Percentiles rank a stretch among this genome's conserved stretches.
Conservation (phyloP, 257 asterid genomes). For the Forsythia suspensa region DNA sequence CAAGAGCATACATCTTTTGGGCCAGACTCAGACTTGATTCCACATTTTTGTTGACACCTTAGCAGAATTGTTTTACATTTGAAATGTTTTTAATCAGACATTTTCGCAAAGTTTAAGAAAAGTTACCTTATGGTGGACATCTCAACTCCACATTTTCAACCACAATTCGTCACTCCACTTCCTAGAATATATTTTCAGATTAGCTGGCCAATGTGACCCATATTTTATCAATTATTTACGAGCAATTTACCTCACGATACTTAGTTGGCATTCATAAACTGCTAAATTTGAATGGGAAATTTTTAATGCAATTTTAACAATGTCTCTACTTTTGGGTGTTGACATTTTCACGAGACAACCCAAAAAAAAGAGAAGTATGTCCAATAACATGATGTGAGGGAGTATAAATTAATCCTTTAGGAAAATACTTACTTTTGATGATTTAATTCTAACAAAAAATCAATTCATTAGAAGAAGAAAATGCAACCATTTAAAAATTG, state of each 20-base stretch:
- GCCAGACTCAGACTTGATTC: conserved; percentile 1
- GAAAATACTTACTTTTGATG: background rate
- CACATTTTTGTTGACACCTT: background rate
- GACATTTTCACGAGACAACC: background rate
- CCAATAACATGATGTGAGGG: background rate
- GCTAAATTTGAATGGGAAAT: no score
- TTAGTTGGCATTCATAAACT: no score
- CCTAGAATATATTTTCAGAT: background rate
- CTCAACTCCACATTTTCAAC: background rate
- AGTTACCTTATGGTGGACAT: background rate
- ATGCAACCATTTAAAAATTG: no score
- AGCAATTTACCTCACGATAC: no score
- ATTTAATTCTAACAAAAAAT: background rate
- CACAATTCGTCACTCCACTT: background rate
- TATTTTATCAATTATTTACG: background rate
- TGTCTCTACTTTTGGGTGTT: background rate
- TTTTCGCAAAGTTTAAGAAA: no score
- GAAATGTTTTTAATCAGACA: background rate
- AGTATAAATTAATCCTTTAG: no score
- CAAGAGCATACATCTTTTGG: conserved; percentile 1
- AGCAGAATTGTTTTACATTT: background rate
- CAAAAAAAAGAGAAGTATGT: no score
- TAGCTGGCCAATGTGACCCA: background rate
- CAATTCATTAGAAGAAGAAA: background rate
- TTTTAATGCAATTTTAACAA: no score